Base-by-base conservation (phyloP, 805 yeast genomes). In the Metschnikowia shivogae region DNA sequence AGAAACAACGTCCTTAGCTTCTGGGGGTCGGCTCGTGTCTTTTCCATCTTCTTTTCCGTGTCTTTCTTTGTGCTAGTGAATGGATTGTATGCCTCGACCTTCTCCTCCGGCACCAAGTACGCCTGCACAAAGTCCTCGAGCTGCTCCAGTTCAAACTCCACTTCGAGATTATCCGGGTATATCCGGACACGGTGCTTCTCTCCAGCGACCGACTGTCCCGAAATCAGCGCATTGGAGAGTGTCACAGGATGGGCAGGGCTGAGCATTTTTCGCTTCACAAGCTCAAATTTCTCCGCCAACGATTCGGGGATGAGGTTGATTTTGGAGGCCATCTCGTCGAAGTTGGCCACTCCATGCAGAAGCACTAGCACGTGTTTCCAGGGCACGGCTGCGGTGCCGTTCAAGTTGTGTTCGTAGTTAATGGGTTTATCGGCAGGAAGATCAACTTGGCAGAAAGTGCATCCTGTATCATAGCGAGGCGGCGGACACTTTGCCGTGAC, bases 291-390 rank as follows among this genome's bases (percentile, higher is more conserved):
- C 2, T 68, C 57, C 0, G 76, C 68, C 31, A 80, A 55, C 1
- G 77, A 67, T 1, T 63, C 71, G 0, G 79, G 77, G 22, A 63
- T 57, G 36, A 69, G 46, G 45, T 82, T 86, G 33, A 82, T 71
- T 49, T 74, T 72, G 10, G 74, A 63, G 2, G 80, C 77, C 78
- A 80, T 74, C 4, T 58, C 53, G 13, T 57, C 58, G 36, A 70
- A 64, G 24, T 65, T 64, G 0, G 59, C 49, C 28, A 53, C 46
- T 3, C 71, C 69, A 14, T 77, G 78, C 28, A 80, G 74, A 24
- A 78, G 62, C 11, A 81, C 68, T 13, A 84, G 56, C 7, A 78
- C 65, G 54, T 83, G 86, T 47, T 79, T 80, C 74, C 78, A 75
- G 5, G 77, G 74, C 3, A 62, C 52, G 0, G 78, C 76, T 27